Conservation (phyloP, 1,284 basidiomycete species). For the Puccinia brachypodii region DNA sequence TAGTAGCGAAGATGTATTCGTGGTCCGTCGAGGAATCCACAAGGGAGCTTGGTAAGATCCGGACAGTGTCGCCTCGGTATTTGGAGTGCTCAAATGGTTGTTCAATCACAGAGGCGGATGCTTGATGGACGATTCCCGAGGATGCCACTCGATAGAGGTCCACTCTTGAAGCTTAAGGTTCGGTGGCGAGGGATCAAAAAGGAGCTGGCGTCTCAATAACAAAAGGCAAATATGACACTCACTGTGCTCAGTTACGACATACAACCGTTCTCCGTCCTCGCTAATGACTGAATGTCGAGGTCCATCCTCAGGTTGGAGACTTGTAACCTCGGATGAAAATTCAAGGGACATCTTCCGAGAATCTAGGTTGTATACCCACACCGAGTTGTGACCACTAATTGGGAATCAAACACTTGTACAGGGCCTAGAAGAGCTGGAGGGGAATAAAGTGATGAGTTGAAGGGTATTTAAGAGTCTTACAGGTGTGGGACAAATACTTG, state of each 20-base stretch:
- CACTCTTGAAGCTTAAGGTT: conserved; percentile 22
- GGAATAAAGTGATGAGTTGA: neutral
- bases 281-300: conserved; percentile 54
- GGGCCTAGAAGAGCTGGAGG: neutral
- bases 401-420: neutral
- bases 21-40: neutral
- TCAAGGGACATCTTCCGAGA: conserved; percentile 38
- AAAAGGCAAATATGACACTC: neutral
- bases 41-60: conserved; percentile 51
- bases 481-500: conserved; percentile 50
- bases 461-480: conserved; percentile 52
- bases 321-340: conserved; percentile 49
- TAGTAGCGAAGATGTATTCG: conserved; percentile 52
- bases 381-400: conserved; percentile 52
- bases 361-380: conserved; percentile 51
- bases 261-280: conserved; percentile 51
- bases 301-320: conserved; percentile 51
- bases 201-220: conserved; percentile 29
- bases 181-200: conserved; percentile 36
- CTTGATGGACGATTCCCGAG: neutral
- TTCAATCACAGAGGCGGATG: conserved; percentile 12
- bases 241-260: conserved; percentile 54
- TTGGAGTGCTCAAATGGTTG: neutral
- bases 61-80: conserved; percentile 54
- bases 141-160: conserved; percentile 19